A percentile compares a stretch with the other conserved stretches of the same genome.
Conservation (phyloP, 179 eudicot species). For the Pouteria campechiana region DNA sequence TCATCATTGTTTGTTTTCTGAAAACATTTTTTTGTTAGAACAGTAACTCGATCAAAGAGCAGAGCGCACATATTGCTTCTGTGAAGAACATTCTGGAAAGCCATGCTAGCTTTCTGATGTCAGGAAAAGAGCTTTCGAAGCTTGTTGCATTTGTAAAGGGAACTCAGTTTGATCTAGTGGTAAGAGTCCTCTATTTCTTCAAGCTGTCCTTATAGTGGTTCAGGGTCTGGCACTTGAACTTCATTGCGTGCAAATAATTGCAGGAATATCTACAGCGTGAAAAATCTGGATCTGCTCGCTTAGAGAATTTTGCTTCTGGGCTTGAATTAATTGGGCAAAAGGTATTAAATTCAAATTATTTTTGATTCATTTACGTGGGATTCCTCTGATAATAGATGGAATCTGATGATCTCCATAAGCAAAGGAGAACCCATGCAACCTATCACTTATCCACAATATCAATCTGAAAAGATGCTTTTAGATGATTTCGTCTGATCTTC, state of each 20-base stretch:
- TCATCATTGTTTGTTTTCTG: too few species aligned
- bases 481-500: too few species aligned
- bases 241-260: not conserved
- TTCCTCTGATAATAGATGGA: too few species aligned
- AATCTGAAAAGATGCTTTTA: too few species aligned
- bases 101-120: slow-evolving; percentile 94
- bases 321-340: slow-evolving; percentile 90
- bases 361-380: too few species aligned
- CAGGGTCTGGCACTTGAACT: too few species aligned
- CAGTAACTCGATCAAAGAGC: slow-evolving; percentile 76
- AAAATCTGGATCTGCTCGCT: slow-evolving; percentile 85
- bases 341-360: slow-evolving; percentile 27
- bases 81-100: slow-evolving; percentile 85
- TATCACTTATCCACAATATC: too few species aligned
- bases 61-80: slow-evolving; percentile 78
- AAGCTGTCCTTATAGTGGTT: too few species aligned
- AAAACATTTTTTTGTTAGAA: slow-evolving; percentile 4
- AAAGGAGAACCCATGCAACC: too few species aligned
- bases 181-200: slow-evolving; percentile 26
- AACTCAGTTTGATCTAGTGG: slow-evolving; percentile 94
- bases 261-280: slow-evolving; percentile 95
- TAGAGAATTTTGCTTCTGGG: slow-evolving; percentile 94
- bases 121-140: slow-evolving; percentile 92
- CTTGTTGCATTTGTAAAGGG: slow-evolving; percentile 98
- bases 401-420: too few species aligned